phyloP scores from a whole-genome alignment of 1,284 basidiomycete genomes.

The Malassezia japonica region DNA sequence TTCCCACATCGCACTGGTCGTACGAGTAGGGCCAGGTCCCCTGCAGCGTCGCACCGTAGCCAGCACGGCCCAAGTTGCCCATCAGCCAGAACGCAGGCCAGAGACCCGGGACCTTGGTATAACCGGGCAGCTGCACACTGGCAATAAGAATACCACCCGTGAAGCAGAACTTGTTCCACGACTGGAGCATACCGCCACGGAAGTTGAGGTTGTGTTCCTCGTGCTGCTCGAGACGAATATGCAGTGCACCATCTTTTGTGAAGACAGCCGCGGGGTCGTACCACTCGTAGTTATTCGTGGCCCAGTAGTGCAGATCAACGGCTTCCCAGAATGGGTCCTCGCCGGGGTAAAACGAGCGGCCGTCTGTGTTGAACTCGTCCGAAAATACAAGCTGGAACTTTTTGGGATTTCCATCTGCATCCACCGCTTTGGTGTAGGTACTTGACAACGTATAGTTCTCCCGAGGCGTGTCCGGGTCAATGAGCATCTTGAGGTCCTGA shows the following conservation, averaged over 20 bases:
- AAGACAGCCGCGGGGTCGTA: constrained; percentile 72
- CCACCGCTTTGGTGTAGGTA: constrained; percentile 51
- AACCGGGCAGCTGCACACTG: constrained; percentile 68
- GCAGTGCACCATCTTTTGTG: constrained; percentile 66
- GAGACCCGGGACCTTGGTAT: constrained; percentile 54
- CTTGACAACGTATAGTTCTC: constrained; percentile 19
- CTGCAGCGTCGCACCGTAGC: constrained; percentile 52
- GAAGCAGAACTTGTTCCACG: constrained; percentile 87
- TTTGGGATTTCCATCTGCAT: constrained; percentile 5
- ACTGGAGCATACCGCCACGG: constrained; percentile 55
- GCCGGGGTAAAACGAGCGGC: constrained; percentile 55
- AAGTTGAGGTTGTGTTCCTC: constrained; percentile 58
- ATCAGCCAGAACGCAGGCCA: constrained; percentile 74
- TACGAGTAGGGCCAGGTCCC: constrained; percentile 62
- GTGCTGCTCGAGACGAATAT: constrained; percentile 56
- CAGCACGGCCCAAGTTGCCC: constrained; percentile 58
- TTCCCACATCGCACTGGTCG: constrained; percentile 68
- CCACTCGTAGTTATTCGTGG: constrained; percentile 37
- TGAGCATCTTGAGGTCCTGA: constrained; percentile 16
- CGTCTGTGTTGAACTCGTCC: constrained; percentile 47
- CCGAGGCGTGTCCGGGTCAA: constrained; percentile 49
- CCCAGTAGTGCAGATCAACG: constrained; percentile 63
- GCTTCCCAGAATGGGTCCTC: constrained; percentile 66
- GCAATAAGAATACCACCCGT: constrained; percentile 79
- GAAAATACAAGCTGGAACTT: constrained; percentile 45